phyloP scores from a whole-genome alignment of 164 flowering plant species.

The Cinnamomum chago region DNA sequence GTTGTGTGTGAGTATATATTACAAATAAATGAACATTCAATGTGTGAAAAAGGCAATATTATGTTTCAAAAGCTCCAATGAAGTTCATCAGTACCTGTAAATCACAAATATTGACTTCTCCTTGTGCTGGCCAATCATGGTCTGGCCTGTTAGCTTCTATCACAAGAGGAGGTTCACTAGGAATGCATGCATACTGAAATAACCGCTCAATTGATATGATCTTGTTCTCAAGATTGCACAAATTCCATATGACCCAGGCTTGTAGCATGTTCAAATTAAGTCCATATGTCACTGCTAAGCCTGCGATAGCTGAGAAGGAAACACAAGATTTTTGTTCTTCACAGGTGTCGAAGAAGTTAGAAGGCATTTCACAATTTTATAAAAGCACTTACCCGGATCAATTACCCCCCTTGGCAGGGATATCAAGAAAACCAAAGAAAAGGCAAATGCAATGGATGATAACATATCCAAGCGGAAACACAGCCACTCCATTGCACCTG shows the following conservation, averaged over 20 bases:
- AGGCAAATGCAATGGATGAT: conserved; percentile 34
- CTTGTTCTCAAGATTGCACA: conserved; percentile 45
- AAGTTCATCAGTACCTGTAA: conserved; percentile 13
- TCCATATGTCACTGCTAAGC: conserved; percentile 50
- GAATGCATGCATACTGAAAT: conserved; percentile 24
- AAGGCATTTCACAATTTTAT: background rate
- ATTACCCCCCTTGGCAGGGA: conserved; percentile 34
- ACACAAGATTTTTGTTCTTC: conserved; percentile 4
- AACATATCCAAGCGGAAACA: conserved; percentile 41
- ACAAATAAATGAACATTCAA: background rate
- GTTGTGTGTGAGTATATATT: too few relatives aligned
- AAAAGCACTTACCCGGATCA: conserved; percentile 31
- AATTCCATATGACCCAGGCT: conserved; percentile 29
- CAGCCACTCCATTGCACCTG: conserved; percentile 41
- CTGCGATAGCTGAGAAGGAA: conserved; percentile 35
- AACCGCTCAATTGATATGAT: conserved; percentile 44
- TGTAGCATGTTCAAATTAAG: conserved; percentile 36
- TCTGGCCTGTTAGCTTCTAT: conserved; percentile 24
- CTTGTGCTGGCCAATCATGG: conserved; percentile 18
- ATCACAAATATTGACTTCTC: conserved; percentile 23
- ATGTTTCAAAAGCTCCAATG: background rate
- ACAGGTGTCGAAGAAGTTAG: background rate
- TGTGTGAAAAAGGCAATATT: background rate
- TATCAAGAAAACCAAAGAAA: conserved; percentile 32
- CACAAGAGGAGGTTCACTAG: conserved; percentile 27